Evolutionary conservation across 2,329 filamentous ascomycete genomes (phyloP), one percentile per base, ranked within the genome.

Genomic region (Xylaria sp.): DNA sequence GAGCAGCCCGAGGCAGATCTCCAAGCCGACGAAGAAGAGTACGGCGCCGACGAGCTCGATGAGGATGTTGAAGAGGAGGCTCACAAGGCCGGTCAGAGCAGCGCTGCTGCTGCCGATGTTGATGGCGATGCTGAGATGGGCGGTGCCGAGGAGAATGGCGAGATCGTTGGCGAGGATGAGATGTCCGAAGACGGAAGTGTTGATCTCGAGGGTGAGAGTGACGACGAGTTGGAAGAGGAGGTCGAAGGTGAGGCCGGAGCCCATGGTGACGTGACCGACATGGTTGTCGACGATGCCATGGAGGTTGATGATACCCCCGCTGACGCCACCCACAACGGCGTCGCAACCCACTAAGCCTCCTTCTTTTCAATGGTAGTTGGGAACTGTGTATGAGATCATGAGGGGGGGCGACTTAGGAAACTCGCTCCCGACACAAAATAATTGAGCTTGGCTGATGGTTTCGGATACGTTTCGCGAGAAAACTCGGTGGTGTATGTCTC

Each of bases 1-100:
- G 94, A 99, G 74, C 94, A 99, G 78, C 94, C 94, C 48, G 94
- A 99, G 74, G 94, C 92, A 56, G 95, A 99, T 71, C 82, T 88
- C 19, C 94, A 97, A 58, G 93, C 96, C 74, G 91, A 91, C 52
- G 87, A 86, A 56, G 85, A 83, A n/a, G 84, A 76, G 10, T 99
- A 99, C 71, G 94, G 93, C 63, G 91, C 90, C 18, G 94, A 97
- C 56, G 92, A 97, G 75, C 86, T 85, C 13, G 91, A 91, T 52
- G 87, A 86, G 57, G 85, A 83, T 18, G 84, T 74, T 6, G 83
- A 81, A 44, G 81, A 79, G 39, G 76, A 74, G 56, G 84, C 75
- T 4, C 77, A 76, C 34, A 71, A 66, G 46, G 78, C 71, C 42
- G 75, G 74, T 13, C 76, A 75, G 57, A 71, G 81, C 59, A 76